Conservation (phyloP, 2,329 filamentous ascomycete genomes). For the Beauveria rudraprayagi region DNA sequence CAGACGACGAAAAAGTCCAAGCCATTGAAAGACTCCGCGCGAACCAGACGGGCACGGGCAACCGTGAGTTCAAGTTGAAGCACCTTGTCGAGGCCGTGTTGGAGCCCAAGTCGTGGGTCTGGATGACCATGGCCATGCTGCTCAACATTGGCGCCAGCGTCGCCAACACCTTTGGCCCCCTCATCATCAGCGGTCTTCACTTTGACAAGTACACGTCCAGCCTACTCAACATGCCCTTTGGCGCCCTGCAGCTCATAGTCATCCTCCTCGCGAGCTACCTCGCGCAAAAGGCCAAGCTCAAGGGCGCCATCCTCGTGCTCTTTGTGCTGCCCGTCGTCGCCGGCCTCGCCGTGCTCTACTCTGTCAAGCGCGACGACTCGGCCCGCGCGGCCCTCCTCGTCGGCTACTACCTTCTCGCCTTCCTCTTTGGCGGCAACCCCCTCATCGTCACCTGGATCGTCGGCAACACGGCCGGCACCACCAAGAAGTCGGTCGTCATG, state of each 20-base stretch:
- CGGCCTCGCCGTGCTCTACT: constrained; percentile 50
- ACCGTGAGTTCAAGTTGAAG: constrained; percentile 58
- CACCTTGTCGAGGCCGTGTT: constrained; percentile 49
- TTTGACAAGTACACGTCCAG: constrained; percentile 50
- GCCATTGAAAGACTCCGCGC: constrained; percentile 63
- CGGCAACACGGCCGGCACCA: constrained; percentile 59
- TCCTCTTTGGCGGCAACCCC: constrained; percentile 58
- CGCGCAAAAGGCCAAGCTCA: constrained; percentile 47
- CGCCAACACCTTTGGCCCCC: constrained; percentile 56
- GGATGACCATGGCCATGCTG: constrained; percentile 50
- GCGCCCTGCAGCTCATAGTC: constrained; percentile 50
- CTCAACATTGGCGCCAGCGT: constrained; percentile 58
- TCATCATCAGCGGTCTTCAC: constrained; percentile 53
- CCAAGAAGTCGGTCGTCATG: constrained; percentile 59
- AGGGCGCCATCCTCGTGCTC: constrained; percentile 44
- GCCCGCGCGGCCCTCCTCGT: constrained; percentile 43
- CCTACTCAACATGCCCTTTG: constrained; percentile 61
- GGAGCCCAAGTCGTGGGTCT: constrained; percentile 50
- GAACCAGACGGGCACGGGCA: constrained; percentile 70
- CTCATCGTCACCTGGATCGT: constrained; percentile 62
- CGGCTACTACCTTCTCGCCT: constrained; percentile 58
- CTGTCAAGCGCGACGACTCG: constrained; percentile 33
- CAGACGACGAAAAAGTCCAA: constrained; percentile 55
- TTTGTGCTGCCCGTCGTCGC: constrained; percentile 53
- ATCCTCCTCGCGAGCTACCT: constrained; percentile 52